phyloP scores from a whole-genome alignment of 139 green algal species.

The Volvox reticuliferus region DNA sequence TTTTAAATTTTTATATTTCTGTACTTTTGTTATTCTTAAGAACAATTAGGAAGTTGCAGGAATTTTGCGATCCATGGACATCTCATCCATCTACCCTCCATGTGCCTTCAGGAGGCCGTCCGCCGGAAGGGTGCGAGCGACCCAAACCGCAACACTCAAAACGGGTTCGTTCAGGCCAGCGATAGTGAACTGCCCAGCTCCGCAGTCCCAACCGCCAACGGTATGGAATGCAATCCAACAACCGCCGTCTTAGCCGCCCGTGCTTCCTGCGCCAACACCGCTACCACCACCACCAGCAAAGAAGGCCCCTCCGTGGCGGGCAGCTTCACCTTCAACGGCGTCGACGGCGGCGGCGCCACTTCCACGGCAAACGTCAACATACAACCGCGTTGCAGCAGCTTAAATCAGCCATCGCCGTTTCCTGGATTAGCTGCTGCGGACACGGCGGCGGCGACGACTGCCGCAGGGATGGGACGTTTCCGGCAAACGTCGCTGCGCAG shows the following conservation, averaged over 20 bases:
- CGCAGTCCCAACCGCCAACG: not conserved
- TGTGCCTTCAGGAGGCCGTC: not conserved
- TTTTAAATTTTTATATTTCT: no score
- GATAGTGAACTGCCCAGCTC: not conserved
- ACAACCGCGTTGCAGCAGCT: no score
- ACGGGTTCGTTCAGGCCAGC: not conserved
- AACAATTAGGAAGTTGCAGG: no score
- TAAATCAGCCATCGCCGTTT: no score
- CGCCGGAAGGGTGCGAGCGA: not conserved
- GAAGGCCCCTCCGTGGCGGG: not conserved
- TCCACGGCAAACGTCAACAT: not conserved
- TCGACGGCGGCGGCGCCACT: not conserved
- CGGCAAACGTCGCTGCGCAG: not conserved
- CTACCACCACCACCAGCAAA: not conserved
- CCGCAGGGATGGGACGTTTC: not conserved
- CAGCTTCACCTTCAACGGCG: constrained; percentile 12
- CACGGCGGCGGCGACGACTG: not conserved
- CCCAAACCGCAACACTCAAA: not conserved
- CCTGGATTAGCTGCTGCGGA: not conserved
- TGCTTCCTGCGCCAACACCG: not conserved
- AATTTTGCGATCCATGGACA: no score
- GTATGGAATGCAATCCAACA: not conserved
- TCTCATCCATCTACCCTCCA: no score
- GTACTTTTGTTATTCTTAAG: no score
- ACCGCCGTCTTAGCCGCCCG: not conserved